Percentiles rank a stretch among this genome's conserved stretches.
Evolutionary conservation across 2,329 filamentous ascomycete genomes (phyloP).

Genomic region (Fonsecaea pugnacius): DNA sequence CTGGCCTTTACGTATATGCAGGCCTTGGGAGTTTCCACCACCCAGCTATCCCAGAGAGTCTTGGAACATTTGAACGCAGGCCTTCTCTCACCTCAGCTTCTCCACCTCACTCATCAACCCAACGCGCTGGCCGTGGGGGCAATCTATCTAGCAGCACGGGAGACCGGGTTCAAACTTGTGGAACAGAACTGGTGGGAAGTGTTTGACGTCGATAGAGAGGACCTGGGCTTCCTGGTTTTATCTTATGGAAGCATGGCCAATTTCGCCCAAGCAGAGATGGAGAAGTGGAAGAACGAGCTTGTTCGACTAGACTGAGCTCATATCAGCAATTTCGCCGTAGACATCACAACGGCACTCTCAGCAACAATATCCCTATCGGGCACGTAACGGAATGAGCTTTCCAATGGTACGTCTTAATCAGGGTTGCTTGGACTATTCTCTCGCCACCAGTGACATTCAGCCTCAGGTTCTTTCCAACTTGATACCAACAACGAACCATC

Average conservation of each 20-base stretch:
- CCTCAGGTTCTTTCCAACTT: background rate
- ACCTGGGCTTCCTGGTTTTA: conserved; percentile 89
- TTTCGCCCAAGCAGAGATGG: conserved; percentile 65
- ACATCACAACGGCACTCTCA: background rate
- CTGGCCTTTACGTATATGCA: conserved; percentile 92
- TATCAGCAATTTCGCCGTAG: background rate
- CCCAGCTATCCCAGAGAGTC: conserved; percentile 65
- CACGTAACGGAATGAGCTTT: background rate
- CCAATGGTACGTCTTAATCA: background rate
- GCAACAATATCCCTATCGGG: background rate
- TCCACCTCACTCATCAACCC: conserved; percentile 92
- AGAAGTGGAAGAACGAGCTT: conserved; percentile 53
- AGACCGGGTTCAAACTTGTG: conserved; percentile 76
- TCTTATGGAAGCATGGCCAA: conserved; percentile 78
- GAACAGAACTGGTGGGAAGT: conserved; percentile 93
- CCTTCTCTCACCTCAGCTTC: conserved; percentile 80
- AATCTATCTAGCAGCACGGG: conserved; percentile 84
- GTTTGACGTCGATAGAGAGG: conserved; percentile 93
- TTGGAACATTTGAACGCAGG: conserved; percentile 84
- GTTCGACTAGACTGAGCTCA: conserved; percentile 26
- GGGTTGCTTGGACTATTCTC: background rate
- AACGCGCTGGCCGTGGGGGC: conserved; percentile 81
- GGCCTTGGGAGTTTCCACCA: conserved; percentile 69
- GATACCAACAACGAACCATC: background rate
- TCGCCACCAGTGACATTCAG: background rate